phyloP scores from a whole-genome alignment of 176 grass and related monocot genomes.

The Phyllostachys edulis region DNA sequence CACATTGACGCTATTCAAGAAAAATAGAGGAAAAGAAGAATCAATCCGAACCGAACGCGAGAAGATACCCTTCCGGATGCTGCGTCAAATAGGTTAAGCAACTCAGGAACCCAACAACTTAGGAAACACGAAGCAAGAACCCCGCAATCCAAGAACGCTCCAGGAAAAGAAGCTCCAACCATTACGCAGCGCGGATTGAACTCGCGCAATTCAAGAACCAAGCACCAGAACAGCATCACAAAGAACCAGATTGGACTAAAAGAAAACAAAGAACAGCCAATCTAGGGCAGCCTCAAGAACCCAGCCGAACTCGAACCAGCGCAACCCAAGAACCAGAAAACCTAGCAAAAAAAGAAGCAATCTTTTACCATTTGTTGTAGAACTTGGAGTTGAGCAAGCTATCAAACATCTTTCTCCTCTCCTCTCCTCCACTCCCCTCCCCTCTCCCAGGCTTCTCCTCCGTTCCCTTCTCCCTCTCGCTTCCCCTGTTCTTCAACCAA shows the following conservation, averaged over 20 bases:
- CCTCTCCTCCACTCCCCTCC: not conserved
- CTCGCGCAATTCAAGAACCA: not conserved
- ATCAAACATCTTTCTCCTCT: slow-evolving; percentile 63
- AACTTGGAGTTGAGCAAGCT: slow-evolving; percentile 74
- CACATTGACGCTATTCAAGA: not conserved
- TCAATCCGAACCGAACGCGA: not conserved
- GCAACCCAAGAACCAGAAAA: slow-evolving; percentile 28
- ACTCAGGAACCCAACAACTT: not conserved
- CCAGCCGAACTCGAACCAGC: not conserved
- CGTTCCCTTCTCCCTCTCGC: not conserved
- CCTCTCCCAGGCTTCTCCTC: not conserved
- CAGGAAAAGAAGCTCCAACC: not conserved
- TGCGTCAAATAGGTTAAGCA: not conserved
- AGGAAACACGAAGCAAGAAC: not conserved
- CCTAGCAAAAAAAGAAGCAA: not conserved
- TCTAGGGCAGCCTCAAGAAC: not conserved
- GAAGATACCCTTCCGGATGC: not conserved
- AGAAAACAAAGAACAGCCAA: not conserved
- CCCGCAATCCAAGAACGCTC: not conserved
- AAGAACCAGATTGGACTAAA: not conserved
- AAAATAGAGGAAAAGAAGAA: not conserved
- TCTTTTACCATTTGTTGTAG: slow-evolving; percentile 67
- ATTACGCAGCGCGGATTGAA: not conserved
- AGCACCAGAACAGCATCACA: not conserved
- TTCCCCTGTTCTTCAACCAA: slow-evolving; percentile 4